Conservation (phyloP, 2,329 filamentous ascomycete species). For the Furcasterigmium sp. region DNA sequence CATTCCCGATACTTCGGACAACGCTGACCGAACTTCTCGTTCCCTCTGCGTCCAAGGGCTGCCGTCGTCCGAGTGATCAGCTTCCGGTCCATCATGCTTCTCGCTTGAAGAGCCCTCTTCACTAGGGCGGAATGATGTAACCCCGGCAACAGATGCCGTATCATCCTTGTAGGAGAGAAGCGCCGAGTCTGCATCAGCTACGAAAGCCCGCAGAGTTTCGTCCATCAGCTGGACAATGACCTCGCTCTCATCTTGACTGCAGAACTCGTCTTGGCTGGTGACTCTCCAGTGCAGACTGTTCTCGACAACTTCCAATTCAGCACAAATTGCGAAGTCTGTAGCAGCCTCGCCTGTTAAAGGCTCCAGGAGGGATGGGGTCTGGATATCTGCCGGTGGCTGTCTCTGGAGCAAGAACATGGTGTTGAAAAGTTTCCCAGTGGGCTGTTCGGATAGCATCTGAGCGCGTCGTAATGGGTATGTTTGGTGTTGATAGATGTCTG, state of each 20-base stretch:
- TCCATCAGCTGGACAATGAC: constrained; percentile 57
- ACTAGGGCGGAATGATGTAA: constrained; percentile 46
- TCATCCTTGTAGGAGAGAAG: constrained; percentile 40
- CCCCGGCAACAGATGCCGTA: constrained; percentile 59
- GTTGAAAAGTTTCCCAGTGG: constrained; percentile 42
- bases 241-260: constrained; percentile 38
- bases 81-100: too few relatives aligned
- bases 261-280: constrained; percentile 58
- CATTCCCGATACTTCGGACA: constrained; percentile 56
- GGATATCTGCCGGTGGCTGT: constrained; percentile 6
- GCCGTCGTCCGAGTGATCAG: constrained; percentile 18
- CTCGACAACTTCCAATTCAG: constrained; percentile 65
- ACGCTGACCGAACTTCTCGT: constrained; percentile 39
- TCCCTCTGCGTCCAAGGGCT: constrained; percentile 25
- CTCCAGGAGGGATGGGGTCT: constrained; percentile 49
- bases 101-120: too few relatives aligned
- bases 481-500: constrained; percentile 64
- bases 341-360: constrained; percentile 61
- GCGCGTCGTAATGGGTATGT: constrained; percentile 72
- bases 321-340: constrained; percentile 76
- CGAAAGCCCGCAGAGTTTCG: constrained; percentile 48
- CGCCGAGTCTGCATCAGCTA: too few relatives aligned
- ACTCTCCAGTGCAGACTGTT: constrained; percentile 61
- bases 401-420: constrained; percentile 52
- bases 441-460: constrained; percentile 35